These are phyloP conservation scores for Rhytidiadelphus loreus DNA, from an alignment of 225 moss, liverwort and hornwort species.

Conservation along the genomic window DNA sequence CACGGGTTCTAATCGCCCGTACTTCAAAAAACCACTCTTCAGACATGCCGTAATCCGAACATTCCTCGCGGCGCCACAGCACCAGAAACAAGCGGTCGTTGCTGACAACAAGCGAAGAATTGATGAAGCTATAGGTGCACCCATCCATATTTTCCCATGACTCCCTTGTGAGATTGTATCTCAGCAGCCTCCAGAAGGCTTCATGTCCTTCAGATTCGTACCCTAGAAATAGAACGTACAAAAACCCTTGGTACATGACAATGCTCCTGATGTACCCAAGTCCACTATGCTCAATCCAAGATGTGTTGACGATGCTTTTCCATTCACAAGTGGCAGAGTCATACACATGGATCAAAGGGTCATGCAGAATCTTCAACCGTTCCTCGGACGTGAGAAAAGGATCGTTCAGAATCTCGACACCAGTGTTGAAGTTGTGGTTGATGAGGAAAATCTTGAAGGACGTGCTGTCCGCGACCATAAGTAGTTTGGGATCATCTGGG, in stretches of 20 bases:
- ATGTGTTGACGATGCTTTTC: not conserved
- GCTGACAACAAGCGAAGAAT: not conserved
- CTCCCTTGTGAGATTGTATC: not conserved
- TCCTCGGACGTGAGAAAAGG: not conserved
- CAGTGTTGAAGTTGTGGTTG: not conserved
- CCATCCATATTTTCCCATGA: not conserved
- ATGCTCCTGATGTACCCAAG: no score
- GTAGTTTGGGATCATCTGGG: not conserved
- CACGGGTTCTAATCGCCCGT: not conserved
- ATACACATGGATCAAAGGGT: not conserved
- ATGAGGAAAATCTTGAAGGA: not conserved
- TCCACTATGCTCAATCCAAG: not conserved
- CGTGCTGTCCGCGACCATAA: not conserved
- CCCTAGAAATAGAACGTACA: not conserved
- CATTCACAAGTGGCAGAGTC: not conserved
- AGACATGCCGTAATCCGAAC: not conserved
- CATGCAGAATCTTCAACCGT: no score
- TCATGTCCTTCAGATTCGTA: no score
- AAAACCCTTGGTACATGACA: not conserved
- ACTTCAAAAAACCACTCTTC: not conserved
- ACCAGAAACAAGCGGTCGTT: not conserved
- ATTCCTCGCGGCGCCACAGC: not conserved
- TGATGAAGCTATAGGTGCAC: no score
- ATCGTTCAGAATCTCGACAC: not conserved
- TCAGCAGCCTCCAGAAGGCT: not conserved